Evolutionary conservation across 2,329 filamentous ascomycete genomes (phyloP).

Genomic region (Grosmannia clavigera): DNA sequence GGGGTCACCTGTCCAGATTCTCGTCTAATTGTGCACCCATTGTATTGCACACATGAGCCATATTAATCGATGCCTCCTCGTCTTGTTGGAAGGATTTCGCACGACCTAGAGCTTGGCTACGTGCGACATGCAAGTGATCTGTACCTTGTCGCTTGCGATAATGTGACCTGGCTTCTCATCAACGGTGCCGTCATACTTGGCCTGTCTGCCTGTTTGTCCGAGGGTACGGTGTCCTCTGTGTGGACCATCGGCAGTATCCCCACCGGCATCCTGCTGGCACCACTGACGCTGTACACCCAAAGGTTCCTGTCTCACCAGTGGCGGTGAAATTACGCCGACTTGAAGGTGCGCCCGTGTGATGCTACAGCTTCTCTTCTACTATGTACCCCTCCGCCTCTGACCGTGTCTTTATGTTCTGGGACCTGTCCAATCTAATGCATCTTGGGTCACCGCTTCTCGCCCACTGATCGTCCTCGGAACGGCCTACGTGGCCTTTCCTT

Average conservation of each 20-base stretch:
- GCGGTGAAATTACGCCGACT: constrained; percentile 13
- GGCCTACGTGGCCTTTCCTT: constrained; percentile 2
- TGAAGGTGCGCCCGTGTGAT: constrained; percentile 11
- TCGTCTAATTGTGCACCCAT: too few species aligned
- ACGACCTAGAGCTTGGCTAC: background rate
- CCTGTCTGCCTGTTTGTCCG: constrained; percentile 8
- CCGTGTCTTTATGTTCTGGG: constrained; percentile 10
- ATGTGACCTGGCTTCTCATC: constrained; percentile 1
- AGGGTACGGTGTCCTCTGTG: constrained; percentile 6
- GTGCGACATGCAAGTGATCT: constrained; percentile 3
- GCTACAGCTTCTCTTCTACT: constrained; percentile 7
- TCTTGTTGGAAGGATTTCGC: too few species aligned
- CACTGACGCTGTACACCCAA: constrained; percentile 7
- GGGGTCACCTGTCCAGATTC: too few species aligned
- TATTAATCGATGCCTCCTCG: too few species aligned
- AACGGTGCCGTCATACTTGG: constrained; percentile 22
- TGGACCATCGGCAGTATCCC: constrained; percentile 1
- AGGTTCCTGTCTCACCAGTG: constrained; percentile 12
- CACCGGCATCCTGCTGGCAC: constrained; percentile 7
- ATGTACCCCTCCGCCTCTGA: background rate
- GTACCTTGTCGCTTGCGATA: constrained; percentile 3
- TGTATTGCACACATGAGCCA: too few species aligned
- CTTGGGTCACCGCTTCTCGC: background rate
- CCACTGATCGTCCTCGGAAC: background rate
- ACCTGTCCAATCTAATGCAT: constrained; percentile 9